Percentiles rank a stretch among this genome's conserved stretches.
phyloP scores from a whole-genome alignment of 768 basidiomycete genomes.

The Collybia sp. region DNA sequence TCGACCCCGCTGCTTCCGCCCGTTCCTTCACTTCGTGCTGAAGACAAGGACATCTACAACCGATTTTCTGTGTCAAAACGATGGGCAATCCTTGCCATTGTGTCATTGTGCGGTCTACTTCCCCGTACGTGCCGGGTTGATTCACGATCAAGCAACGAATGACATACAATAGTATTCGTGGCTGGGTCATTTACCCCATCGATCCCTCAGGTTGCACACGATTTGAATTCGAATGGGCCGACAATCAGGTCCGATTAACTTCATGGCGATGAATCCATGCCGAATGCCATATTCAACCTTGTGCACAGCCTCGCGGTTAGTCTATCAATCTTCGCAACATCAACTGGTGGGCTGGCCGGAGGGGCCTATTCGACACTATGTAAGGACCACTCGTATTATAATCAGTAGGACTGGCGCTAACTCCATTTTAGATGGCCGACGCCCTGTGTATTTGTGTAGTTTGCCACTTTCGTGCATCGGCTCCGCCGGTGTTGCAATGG shows the following conservation, averaged over 20 bases:
- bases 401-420: neutral
- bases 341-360: slow-evolving; percentile 25
- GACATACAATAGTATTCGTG: slow-evolving; percentile 52
- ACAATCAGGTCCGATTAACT: slow-evolving; percentile 44
- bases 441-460: slow-evolving; percentile 50
- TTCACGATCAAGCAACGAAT: neutral
- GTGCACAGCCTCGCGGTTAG: slow-evolving; percentile 29
- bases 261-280: neutral
- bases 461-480: slow-evolving; percentile 56
- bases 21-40: no score
- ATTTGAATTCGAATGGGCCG: slow-evolving; percentile 51
- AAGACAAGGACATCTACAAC: slow-evolving; percentile 40
- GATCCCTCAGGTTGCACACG: slow-evolving; percentile 67
- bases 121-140: slow-evolving; percentile 38
- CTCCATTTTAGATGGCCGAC: slow-evolving; percentile 47
- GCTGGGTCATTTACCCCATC: slow-evolving; percentile 68
- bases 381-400: slow-evolving; percentile 11
- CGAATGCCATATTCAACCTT: no score
- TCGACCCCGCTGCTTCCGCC: no score
- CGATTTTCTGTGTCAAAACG: slow-evolving; percentile 53
- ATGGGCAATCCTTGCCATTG: slow-evolving; percentile 47
- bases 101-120: slow-evolving; percentile 58
- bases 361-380: slow-evolving; percentile 35
- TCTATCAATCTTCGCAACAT: slow-evolving; percentile 25
- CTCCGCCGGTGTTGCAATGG: slow-evolving; percentile 52